Percentiles rank a stretch among this genome's conserved stretches.
These are phyloP conservation scores for Grigorovia jiainica DNA, from an alignment of 805 yeast species.

Conservation along the genomic window DNA sequence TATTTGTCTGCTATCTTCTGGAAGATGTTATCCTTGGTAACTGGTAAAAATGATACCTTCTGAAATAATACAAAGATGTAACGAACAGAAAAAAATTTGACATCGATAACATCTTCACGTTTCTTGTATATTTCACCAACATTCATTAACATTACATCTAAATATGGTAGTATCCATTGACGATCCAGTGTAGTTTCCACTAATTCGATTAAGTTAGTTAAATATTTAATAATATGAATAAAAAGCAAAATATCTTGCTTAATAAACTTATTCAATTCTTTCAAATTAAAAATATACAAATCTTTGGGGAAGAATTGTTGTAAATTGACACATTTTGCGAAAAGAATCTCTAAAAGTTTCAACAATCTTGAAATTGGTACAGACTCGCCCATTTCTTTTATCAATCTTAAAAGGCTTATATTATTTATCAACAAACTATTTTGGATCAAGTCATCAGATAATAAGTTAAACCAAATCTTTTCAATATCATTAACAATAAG, in stretches of 20 bases:
- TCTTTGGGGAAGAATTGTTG: conserved; percentile 11
- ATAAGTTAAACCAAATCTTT: conserved; percentile 9
- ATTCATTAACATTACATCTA: conserved; percentile 7
- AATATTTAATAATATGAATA: conserved; percentile 17
- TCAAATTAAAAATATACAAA: conserved; percentile 12
- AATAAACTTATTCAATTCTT: conserved; percentile 9
- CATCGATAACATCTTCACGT: conserved; percentile 12
- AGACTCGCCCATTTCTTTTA: conserved; percentile 11
- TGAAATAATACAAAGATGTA: conserved; percentile 19
- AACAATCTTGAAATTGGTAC: conserved; percentile 15
- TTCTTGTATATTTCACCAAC: conserved; percentile 17
- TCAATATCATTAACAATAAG: conserved; percentile 21
- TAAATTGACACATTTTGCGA: conserved; percentile 6
- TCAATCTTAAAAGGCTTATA: conserved; percentile 8
- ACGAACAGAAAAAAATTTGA: conserved; percentile 13
- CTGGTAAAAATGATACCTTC: conserved; percentile 17
- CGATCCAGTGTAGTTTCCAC: conserved; percentile 1
- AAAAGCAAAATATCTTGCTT: conserved; percentile 18
- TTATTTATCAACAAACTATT: conserved; percentile 18
- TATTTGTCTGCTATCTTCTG: conserved; percentile 13
- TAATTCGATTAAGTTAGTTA: conserved; percentile 9
- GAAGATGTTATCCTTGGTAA: conserved; percentile 7
- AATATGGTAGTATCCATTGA: conserved; percentile 11
- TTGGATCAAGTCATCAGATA: conserved; percentile 16
- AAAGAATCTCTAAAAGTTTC: conserved; percentile 12